Base-by-base conservation (phyloP, 768 basidiomycete genomes). In the Calocybe gangraenosa region DNA sequence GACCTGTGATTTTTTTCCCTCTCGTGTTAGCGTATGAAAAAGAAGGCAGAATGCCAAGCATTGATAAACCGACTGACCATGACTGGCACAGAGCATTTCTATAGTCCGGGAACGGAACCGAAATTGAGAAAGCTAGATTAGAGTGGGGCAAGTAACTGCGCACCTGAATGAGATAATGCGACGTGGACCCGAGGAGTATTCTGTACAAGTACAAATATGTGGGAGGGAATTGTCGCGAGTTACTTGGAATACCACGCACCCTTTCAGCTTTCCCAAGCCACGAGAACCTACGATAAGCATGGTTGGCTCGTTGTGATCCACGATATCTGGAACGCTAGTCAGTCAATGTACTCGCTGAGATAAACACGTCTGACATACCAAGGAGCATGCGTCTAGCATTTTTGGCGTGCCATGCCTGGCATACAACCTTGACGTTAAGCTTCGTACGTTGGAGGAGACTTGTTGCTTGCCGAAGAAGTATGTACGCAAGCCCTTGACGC, bases 391-490 rank as follows among this genome's bases (percentile, higher is more conserved):
- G 91, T 18, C 91, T 69, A 1, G 86, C 75, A 59, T 94, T 94
- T 71, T 95, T 96, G n/a, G 94, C 92, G 53, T 98, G 94, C 80
- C 94, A 88, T 21, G 94, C 93, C 66, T 98, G 93, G 63, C 95
- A 98, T 3, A 81, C 74, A 31, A 98, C 80, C 0, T 81, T 82
- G 21, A 96, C 88, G 50, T 97, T 82, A 45, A 98, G 70, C 47
- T 75, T 79, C 0, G 96, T 99, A 18, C 96, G 84, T 64, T 96
- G 92, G 30, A 99, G 74, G 13, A 98, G 75, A 10, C 85, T 78
- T 1, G 88, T 94, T 3, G 84, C 91, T 66, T 96, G 94, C 22
- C 93, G 84, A 41, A 85, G 78, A 28, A 98, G 84, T 46, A 94
- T 86, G 51, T 92, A 89, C 0, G 92, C 85, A 15, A 91, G 68